Evolutionary conservation across 2,329 filamentous ascomycete species (phyloP), one percentile per base, ranked within the genome.

Genomic region (Sclerotinia trifoliorum): DNA sequence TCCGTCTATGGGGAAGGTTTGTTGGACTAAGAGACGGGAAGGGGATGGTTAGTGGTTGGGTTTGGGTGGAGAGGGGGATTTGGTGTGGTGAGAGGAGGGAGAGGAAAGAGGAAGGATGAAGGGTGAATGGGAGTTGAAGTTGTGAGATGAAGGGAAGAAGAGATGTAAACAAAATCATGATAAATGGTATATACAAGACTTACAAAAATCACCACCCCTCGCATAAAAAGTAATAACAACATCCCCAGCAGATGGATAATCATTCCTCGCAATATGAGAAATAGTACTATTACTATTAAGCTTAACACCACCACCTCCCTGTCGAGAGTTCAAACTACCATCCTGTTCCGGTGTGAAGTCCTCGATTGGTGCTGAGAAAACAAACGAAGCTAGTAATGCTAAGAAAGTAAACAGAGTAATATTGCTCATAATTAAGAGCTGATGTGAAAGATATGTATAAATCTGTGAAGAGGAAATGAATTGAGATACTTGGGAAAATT

Each of bases 1-100:
- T 26, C 60, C 29, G 24, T 63, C 46, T 8, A 26, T 46, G 15
- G 60, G 46, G 29, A 63, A 51, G 11, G 60, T 51, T 39, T 63
- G 60, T 13, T 51, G 46, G 21, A 63, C 29, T 49, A 51, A 44
- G 29, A 1, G 26, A 19, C 8, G 44, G 29, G 19, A 8, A 5
- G 1, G 35, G n/a, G n/a, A n/a, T n/a, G 4, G 11, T 32, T 19
- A 3, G 42, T 62, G 3, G 2, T 49, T n/a, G 21, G 7, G 5
- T n/a, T 13, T 13, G 49, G 49, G 24, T 2, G 2, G 24, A 15
- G 19, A 1, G 24, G 15, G 57, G n/a, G 0, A 21, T 21, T 3
- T 24, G 1, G 17, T 6, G 13, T 13, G 21, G 42, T 15, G 10
- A 4, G 8, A 19, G 3, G 51, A 24, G 51, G 5, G 24, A 17